Conservation (phyloP, 768 basidiomycete species). For the Tephrocybe rancida region DNA sequence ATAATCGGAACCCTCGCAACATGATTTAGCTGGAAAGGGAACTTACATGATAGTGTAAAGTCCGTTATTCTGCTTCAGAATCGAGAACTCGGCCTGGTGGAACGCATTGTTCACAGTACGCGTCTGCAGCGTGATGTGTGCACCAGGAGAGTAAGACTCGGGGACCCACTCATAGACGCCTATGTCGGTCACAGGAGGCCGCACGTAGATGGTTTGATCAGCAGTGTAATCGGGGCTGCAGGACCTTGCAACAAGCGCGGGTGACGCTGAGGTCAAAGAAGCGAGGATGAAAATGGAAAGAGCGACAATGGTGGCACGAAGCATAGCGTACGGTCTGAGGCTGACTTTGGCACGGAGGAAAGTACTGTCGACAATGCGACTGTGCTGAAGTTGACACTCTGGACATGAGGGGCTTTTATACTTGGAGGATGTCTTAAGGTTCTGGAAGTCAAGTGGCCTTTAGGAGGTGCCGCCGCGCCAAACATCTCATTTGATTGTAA, state of each 20-base stretch:
- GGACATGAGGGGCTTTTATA: background rate
- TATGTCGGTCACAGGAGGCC: conserved; percentile 7
- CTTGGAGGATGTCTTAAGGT: background rate
- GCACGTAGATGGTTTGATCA: conserved; percentile 16
- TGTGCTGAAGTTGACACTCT: too few relatives aligned
- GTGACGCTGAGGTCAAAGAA: conserved; percentile 23
- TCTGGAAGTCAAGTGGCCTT: background rate
- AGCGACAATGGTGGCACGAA: background rate
- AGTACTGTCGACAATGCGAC: background rate
- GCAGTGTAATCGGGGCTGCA: conserved; percentile 9
- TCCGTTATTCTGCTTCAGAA: conserved; percentile 13
- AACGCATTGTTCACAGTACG: conserved; percentile 6
- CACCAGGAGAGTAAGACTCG: conserved; percentile 6
- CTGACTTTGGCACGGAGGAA: background rate
- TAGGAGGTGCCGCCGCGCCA: background rate
- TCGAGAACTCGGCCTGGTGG: conserved; percentile 7
- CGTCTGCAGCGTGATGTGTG: conserved; percentile 6
- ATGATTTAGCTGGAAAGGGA: too few relatives aligned
- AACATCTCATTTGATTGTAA: background rate
- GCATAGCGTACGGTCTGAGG: conserved; percentile 2
- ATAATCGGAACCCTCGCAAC: too few relatives aligned
- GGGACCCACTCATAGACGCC: conserved; percentile 15
- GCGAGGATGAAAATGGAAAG: conserved; percentile 15
- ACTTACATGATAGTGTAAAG: conserved; percentile 16
- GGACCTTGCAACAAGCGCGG: conserved; percentile 16